These are phyloP conservation scores for Cavenderia fasciculata DNA, from an alignment of 78 protist species.

Conservation along the genomic window DNA sequence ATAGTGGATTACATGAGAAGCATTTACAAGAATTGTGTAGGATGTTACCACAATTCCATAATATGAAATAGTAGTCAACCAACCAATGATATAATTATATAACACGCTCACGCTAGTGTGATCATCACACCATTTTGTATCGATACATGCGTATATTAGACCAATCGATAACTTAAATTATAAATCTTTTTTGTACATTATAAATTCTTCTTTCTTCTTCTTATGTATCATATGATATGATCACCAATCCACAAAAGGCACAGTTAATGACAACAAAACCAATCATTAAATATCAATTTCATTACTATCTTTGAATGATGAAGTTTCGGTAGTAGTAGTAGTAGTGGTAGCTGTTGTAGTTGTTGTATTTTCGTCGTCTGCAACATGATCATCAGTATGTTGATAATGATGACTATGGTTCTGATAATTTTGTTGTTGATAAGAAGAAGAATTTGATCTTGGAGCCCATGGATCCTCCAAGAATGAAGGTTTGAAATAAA, in stretches of 20 bases:
- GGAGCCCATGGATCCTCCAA: conserved; percentile 59
- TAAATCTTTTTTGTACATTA: not conserved
- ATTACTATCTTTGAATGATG: not conserved
- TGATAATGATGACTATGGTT: no score
- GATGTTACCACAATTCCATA: conserved; percentile 61
- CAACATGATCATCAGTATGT: no score
- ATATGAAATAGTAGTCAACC: conserved; percentile 26
- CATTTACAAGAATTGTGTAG: conserved; percentile 55
- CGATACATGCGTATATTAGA: no score
- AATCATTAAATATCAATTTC: not conserved
- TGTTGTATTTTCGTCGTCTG: not conserved
- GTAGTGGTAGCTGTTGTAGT: not conserved
- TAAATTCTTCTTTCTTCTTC: no score
- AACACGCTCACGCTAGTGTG: no score
- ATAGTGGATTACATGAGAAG: conserved; percentile 4
- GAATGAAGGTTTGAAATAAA: conserved; percentile 19
- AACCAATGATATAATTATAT: not conserved
- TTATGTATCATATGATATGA: no score
- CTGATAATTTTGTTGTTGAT: not conserved
- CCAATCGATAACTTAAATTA: not conserved
- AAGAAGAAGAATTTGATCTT: not conserved
- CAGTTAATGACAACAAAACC: not conserved
- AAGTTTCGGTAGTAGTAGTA: not conserved
- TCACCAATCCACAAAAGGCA: no score
- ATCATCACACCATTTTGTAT: no score